phyloP scores from a whole-genome alignment of 1,284 basidiomycete species.

The Malassezia restricta region DNA sequence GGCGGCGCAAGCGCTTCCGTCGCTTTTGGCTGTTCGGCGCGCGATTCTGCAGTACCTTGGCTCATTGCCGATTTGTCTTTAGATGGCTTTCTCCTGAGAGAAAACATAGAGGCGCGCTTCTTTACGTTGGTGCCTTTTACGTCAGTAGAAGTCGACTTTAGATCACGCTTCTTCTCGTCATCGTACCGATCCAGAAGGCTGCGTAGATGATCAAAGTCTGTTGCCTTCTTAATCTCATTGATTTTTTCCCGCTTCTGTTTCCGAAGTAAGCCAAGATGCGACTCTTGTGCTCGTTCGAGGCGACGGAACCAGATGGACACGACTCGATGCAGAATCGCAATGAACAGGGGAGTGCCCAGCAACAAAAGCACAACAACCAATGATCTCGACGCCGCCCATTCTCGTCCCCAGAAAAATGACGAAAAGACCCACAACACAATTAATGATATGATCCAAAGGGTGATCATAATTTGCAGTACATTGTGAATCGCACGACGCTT shows the following conservation, averaged over 20 bases:
- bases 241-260: constrained; percentile 73
- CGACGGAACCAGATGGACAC: constrained; percentile 7
- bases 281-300: constrained; percentile 51
- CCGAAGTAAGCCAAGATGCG: constrained; percentile 61
- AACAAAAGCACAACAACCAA: constrained; percentile 5
- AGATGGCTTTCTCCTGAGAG: neutral
- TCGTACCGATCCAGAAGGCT: constrained; percentile 85
- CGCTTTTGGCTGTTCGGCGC: neutral
- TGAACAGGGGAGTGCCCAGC: constrained; percentile 6
- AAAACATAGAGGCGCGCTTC: neutral
- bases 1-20: constrained; percentile 2
- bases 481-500: constrained; percentile 69
- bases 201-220: constrained; percentile 83
- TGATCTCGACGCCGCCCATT: constrained; percentile 7
- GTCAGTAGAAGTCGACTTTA: neutral
- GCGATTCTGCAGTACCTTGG: neutral
- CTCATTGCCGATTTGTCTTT: neutral
- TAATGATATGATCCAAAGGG: constrained; percentile 64
- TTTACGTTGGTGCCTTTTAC: neutral
- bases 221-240: constrained; percentile 93
- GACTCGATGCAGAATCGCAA: constrained; percentile 7
- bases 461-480: constrained; percentile 64
- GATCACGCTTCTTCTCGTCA: neutral
- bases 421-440: constrained; percentile 62
- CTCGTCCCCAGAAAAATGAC: constrained; percentile 11